Base-by-base conservation (phyloP, 352 stramenopile genomes). In the Blastocystis sp. region DNA sequence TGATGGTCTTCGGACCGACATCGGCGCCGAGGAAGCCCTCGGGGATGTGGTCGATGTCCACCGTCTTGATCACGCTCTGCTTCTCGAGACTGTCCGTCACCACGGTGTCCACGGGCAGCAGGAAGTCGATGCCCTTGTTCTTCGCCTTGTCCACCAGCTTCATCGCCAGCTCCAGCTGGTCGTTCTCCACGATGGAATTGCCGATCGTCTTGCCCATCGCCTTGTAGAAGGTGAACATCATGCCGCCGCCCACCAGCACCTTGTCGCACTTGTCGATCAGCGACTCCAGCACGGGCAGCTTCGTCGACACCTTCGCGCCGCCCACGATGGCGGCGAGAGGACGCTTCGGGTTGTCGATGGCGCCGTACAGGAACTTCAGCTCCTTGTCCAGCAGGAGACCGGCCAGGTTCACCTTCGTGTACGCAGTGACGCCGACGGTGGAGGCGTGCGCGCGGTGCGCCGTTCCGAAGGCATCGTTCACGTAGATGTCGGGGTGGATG, bases 201-300 rank as follows among this genome's bases (percentile, higher is more conserved):
- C 96, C 97, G 90, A 99, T 97, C 91, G 97, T 96, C 90, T 98
- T 96, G 90, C 97, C 97, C 79, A 98, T 92, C 76, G 98, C 96
- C 93, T 98, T 98, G 92, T 98, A 98, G 93, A 99, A 99, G n/a
- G 98, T 99, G 92, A 99, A 99, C 82, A 98, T 97, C 97, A 99
- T 99, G 91, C 97, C 97, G 69, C 97, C 97, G 71, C 97, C 97
- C 62, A 99, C 94, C 63, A 99, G 94, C 93, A 99, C 98, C 88
- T 96, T 96, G 92, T 99, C 97, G 67, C 95, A 96, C 92, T 99
- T 99, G 91, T 98, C 96, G 41, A 99, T 94, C 91, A 99, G 95
- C 91, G 96, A 98, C 94, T 99, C 96, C 93, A 99, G 98, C 31
- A 99, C 93, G 79, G 97, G 95, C 91, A 99, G 98, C 93, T 99